Conservation (phyloP, 176 grass and related monocot genomes). For the Urochloa ruziziensis region DNA sequence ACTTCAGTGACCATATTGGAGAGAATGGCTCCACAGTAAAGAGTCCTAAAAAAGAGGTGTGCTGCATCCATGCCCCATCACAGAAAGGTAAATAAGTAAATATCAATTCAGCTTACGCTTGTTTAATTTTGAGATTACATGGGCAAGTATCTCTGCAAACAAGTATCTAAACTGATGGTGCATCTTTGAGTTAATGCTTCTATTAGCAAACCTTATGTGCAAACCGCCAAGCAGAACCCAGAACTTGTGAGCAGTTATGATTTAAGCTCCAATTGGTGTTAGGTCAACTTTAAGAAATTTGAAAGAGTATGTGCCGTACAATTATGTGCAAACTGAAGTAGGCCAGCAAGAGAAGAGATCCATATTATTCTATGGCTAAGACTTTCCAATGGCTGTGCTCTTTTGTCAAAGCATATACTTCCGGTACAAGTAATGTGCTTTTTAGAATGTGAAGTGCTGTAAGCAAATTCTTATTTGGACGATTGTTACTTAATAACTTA, state of each 20-base stretch:
- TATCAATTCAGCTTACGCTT: background rate
- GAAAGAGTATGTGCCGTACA: slow-evolving; percentile 14
- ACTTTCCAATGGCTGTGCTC: background rate
- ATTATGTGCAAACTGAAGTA: slow-evolving; percentile 12
- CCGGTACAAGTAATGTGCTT: slow-evolving; percentile 32
- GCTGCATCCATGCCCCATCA: background rate
- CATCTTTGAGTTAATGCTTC: background rate
- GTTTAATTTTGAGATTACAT: background rate
- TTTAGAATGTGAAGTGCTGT: background rate
- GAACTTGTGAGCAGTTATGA: background rate
- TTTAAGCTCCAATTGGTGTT: background rate
- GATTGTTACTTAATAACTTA: background rate
- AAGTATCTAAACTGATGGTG: background rate
- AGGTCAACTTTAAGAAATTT: background rate
- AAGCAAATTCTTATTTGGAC: slow-evolving; percentile 5
- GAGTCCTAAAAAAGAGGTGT: background rate
- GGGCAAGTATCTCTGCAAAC: background rate
- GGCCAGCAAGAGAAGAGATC: background rate
- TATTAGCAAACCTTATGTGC: background rate
- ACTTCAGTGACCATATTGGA: background rate
- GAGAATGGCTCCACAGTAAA: background rate
- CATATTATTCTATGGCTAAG: background rate
- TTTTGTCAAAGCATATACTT: slow-evolving; percentile 15
- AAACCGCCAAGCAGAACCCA: background rate
- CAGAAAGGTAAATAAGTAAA: slow-evolving; percentile 24